phyloP scores from a whole-genome alignment of 306 rosid genomes.

The Vigna reflexopilosa region DNA sequence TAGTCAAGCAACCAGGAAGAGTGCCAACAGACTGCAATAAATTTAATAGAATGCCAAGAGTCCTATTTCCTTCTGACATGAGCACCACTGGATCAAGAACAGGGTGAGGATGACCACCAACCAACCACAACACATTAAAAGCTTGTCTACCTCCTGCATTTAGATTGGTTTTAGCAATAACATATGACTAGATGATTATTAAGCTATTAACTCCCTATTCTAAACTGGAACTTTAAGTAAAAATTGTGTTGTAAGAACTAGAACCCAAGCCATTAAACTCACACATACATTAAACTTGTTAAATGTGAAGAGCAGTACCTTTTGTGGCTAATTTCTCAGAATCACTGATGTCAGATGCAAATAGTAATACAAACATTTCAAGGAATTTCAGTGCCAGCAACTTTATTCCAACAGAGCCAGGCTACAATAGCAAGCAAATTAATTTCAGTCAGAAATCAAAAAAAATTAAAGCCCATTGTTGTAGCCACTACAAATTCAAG shows the following conservation, averaged over 20 bases:
- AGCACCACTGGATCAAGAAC: constrained; percentile 76
- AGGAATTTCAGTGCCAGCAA: constrained; percentile 87
- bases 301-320: constrained; percentile 65
- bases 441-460: constrained; percentile 51
- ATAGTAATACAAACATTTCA: constrained; percentile 83
- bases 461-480: constrained; percentile 27
- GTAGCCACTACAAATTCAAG: constrained; percentile 20
- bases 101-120: constrained; percentile 69
- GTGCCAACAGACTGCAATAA: constrained; percentile 70
- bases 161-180: constrained; percentile 45
- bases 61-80: constrained; percentile 83
- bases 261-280: constrained; percentile 13
- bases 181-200: constrained; percentile 29
- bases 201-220: constrained; percentile 32
- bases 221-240: constrained; percentile 7
- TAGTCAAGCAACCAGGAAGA: constrained; percentile 81
- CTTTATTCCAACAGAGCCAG: constrained; percentile 74
- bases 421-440: constrained; percentile 72
- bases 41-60: constrained; percentile 76
- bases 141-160: constrained; percentile 57
- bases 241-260: constrained; percentile 29
- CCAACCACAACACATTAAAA: constrained; percentile 86
- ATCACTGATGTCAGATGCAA: constrained; percentile 68
- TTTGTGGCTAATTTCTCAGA: constrained; percentile 63
- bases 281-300: constrained; percentile 6